Base-by-base conservation (phyloP, 768 basidiomycete genomes). In the Mycena chlorophos region DNA sequence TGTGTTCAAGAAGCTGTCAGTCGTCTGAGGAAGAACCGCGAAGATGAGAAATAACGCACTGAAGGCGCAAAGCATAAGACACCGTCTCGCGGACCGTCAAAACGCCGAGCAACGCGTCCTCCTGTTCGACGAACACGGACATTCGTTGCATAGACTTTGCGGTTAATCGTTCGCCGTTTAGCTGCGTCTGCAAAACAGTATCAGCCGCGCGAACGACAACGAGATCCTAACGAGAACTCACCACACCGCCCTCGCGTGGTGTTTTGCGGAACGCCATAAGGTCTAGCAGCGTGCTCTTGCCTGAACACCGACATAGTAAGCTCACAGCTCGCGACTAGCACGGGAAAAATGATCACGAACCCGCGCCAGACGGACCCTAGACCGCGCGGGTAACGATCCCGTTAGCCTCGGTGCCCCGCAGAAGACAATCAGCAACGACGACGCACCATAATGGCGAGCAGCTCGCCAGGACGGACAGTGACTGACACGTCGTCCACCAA, bases 41-140 rank as follows among this genome's bases (percentile, higher is more conserved):
- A 22, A 5, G n/a, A 45, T 27, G 29, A 4, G 28, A 17, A 17
- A 16, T 22, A 20, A 66, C 75, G 48, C 45, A 79, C 79, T 78
- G 75, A 6, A 85, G 71, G 3, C 77, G 70, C 5, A 82, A 73
- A 1, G 82, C 77, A 63, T 80, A 85, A 0, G 70, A 58, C 27
- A 86, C 72, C 0, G 81, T 81, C 65, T 86, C 83, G 1, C 75
- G 69, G 14, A 83, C 84, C 16, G 84, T 83, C 27, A 85, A 66
- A 14, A 81, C 80, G 4, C 84, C 83, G 8, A 84, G 67, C 1
- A 86, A 69, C 0, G 82, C 78, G 57, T 86, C 84, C 56, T 81
- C 79, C 58, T 86, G 84, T 65, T 85, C 83, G 19, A 84, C 83
- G 55, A 81, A 85, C 4, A 72, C 73, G 5, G 67, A 84, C 48